Evolutionary conservation across 2,329 filamentous ascomycete species (phyloP).

Genomic region (Pseudogymnoascus sp.): DNA sequence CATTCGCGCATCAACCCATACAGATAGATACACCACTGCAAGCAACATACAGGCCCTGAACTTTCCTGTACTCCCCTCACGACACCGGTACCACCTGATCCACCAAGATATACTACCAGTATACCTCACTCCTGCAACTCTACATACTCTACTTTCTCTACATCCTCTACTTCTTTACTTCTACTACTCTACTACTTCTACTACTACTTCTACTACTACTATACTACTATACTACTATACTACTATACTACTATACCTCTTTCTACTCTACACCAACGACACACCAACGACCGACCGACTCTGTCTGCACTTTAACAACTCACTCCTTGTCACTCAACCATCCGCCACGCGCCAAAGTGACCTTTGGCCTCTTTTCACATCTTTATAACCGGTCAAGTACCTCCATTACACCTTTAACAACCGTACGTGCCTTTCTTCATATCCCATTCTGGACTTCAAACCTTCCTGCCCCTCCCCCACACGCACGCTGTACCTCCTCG

Average conservation of each 20-base stretch:
- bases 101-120: not conserved
- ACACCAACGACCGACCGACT: not conserved
- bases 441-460: not conserved
- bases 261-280: not conserved
- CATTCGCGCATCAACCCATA: not conserved
- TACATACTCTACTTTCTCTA: not conserved
- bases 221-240: not conserved
- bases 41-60: not conserved
- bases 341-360: not conserved
- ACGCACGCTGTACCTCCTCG: not conserved
- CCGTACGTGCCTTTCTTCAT: not conserved
- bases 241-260: not conserved
- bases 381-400: not conserved
- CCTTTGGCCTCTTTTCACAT: not conserved
- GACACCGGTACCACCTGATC: not conserved
- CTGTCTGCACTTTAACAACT: not conserved
- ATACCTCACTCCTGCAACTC: not conserved
- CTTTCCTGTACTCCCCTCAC: not conserved
- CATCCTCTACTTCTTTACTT: not conserved
- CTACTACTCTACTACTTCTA: not conserved
- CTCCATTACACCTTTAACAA: not conserved
- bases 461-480: not conserved
- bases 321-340: not conserved
- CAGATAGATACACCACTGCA: not conserved
- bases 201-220: not conserved